phyloP scores from a whole-genome alignment of 192 early-diverging fungal species.

The Physocladia obscura region DNA sequence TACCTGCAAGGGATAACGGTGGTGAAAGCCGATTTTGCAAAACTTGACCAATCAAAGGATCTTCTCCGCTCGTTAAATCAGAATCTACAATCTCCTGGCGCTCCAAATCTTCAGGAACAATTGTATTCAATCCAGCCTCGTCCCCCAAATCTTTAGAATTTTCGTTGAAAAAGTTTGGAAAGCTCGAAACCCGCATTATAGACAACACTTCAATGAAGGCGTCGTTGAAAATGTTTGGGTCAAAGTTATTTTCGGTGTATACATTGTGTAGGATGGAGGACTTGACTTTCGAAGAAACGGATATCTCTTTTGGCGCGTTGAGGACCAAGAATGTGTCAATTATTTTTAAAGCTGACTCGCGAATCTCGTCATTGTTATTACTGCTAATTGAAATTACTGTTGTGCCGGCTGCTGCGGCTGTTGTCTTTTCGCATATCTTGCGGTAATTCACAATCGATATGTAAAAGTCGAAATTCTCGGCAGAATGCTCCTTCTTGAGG shows the following conservation, averaged over 20 bases:
- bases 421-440: conserved; percentile 3
- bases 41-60: conserved; percentile 14
- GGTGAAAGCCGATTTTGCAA: conserved; percentile 9
- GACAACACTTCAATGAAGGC: conserved; percentile 28
- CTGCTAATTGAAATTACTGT: no score
- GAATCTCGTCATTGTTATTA: neutral
- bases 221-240: conserved; percentile 31
- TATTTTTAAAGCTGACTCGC: conserved; percentile 11
- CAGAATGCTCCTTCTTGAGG: conserved; percentile 20
- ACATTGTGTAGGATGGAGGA: conserved; percentile 18
- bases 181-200: conserved; percentile 30
- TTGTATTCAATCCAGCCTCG: conserved; percentile 16
- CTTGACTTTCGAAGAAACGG: conserved; percentile 21
- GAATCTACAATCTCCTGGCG: neutral
- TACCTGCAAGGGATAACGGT: conserved; percentile 17
- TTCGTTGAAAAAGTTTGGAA: conserved; percentile 36
- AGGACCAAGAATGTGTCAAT: conserved; percentile 26
- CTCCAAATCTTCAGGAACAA: conserved; percentile 17
- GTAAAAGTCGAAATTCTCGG: conserved; percentile 26
- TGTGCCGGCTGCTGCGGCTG: no score
- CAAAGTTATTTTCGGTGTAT: conserved; percentile 14
- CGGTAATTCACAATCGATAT: conserved; percentile 21
- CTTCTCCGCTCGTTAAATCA: neutral
- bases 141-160: conserved; percentile 12
- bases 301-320: conserved; percentile 23